phyloP scores from a whole-genome alignment of 495 filamentous ascomycete genomes.

The Podospora bellae-mahoneyi region DNA sequence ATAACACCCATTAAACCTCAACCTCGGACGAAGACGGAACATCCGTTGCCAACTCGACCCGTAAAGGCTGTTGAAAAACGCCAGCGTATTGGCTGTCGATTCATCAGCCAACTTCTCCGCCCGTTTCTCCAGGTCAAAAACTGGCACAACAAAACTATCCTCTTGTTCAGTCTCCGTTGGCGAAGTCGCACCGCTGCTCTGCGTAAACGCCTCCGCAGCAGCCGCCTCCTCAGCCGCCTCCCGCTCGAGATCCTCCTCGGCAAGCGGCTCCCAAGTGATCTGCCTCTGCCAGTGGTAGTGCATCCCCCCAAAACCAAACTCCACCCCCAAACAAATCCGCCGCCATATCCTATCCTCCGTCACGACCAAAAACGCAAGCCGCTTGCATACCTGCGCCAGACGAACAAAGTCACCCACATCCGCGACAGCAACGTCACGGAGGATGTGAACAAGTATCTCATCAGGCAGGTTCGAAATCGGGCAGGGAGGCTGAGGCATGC shows the following conservation, averaged over 20 bases:
- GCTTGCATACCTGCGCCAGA: constrained; percentile 80
- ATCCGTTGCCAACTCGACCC: constrained; percentile 57
- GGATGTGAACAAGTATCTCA: constrained; percentile 67
- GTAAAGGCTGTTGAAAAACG: constrained; percentile 44
- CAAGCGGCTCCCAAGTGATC: constrained; percentile 58
- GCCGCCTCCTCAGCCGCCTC: constrained; percentile 18
- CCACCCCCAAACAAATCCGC: constrained; percentile 61
- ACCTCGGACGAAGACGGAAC: constrained; percentile 76
- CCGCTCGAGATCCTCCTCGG: constrained; percentile 34
- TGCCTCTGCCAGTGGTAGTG: constrained; percentile 71
- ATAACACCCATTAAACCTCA: constrained; percentile 93
- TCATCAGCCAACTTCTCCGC: constrained; percentile 30
- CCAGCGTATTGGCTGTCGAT: constrained; percentile 33
- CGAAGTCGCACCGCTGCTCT: constrained; percentile 4
- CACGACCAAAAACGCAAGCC: constrained; percentile 76
- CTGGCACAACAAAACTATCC: constrained; percentile 17
- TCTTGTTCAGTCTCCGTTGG: neutral
- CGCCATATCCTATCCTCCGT: constrained; percentile 91
- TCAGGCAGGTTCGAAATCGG: constrained; percentile 74
- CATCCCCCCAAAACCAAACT: constrained; percentile 82
- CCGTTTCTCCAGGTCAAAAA: constrained; percentile 29
- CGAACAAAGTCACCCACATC: constrained; percentile 78
- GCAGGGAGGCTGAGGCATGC: constrained; percentile 65
- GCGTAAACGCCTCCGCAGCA: constrained; percentile 9
- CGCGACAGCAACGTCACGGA: constrained; percentile 61